Percentiles rank a stretch among this genome's conserved stretches.
Evolutionary conservation across 176 grass and related monocot genomes (phyloP).

Genomic region (Bromus sterilis): DNA sequence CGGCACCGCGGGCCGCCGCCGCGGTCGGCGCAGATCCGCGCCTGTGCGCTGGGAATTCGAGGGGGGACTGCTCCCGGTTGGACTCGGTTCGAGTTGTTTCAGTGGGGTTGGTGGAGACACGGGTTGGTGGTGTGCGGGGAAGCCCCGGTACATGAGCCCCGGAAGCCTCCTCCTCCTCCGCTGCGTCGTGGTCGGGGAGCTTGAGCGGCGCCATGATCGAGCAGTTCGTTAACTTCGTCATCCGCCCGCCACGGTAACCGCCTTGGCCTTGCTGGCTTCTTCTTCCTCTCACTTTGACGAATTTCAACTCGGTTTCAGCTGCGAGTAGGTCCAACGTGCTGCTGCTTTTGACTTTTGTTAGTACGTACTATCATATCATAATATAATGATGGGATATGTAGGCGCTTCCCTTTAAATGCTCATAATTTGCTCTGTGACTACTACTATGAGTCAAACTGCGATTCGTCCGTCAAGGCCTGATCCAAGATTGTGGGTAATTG

Average conservation of each 20-base stretch:
- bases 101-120: not conserved
- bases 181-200: constrained; percentile 16
- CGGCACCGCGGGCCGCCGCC: not conserved
- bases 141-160: constrained; percentile 23
- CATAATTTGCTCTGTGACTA: not conserved
- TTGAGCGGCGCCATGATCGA: constrained; percentile 64
- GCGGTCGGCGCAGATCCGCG: constrained; percentile 29
- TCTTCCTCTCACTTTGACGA: not conserved
- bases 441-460: not conserved
- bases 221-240: constrained; percentile 98
- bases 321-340: not conserved
- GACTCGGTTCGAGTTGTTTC: not conserved
- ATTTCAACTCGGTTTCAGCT: not conserved
- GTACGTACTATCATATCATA: too few relatives aligned
- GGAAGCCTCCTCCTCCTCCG: not conserved
- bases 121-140: not conserved
- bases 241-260: constrained; percentile 89
- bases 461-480: not conserved
- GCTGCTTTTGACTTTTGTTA: not conserved
- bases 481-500: not conserved
- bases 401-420: not conserved
- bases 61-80: not conserved
- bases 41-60: not conserved
- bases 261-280: constrained; percentile 1
- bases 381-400: not conserved